These are phyloP conservation scores for Vinca minor DNA, from an alignment of 257 asterid genomes.

Conservation along the genomic window DNA sequence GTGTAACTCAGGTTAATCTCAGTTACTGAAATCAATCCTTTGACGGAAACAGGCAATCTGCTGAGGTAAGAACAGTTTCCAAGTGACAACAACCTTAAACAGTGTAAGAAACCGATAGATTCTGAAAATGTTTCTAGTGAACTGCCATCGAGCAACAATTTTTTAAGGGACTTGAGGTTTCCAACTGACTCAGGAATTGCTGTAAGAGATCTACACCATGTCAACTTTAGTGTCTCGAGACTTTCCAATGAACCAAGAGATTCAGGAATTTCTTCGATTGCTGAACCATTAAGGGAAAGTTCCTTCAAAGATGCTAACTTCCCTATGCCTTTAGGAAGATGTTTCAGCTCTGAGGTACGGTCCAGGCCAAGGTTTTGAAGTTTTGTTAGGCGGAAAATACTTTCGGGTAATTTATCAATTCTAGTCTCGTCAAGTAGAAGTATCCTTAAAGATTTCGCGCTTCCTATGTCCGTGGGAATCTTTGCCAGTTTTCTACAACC, in stretches of 20 bases:
- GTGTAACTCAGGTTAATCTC: background rate
- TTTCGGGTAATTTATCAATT: background rate
- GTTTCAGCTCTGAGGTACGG: background rate
- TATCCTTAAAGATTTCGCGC: background rate
- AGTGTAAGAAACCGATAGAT: background rate
- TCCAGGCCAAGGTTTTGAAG: background rate
- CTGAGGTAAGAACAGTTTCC: background rate
- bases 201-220: background rate
- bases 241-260: background rate
- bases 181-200: background rate
- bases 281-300: background rate
- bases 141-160: background rate
- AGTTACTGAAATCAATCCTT: background rate
- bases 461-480: background rate
- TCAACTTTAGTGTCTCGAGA: background rate
- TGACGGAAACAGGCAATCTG: background rate
- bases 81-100: background rate
- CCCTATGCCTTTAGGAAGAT: background rate
- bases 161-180: background rate
- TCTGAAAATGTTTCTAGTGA: background rate
- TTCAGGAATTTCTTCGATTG: background rate
- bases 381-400: background rate
- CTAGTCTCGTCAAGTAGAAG: background rate
- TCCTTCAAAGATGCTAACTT: background rate
- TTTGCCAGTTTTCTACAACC: background rate